These are phyloP conservation scores for Exserohilum rostratum DNA, from an alignment of 2,329 filamentous ascomycete species.

Conservation along the genomic window DNA sequence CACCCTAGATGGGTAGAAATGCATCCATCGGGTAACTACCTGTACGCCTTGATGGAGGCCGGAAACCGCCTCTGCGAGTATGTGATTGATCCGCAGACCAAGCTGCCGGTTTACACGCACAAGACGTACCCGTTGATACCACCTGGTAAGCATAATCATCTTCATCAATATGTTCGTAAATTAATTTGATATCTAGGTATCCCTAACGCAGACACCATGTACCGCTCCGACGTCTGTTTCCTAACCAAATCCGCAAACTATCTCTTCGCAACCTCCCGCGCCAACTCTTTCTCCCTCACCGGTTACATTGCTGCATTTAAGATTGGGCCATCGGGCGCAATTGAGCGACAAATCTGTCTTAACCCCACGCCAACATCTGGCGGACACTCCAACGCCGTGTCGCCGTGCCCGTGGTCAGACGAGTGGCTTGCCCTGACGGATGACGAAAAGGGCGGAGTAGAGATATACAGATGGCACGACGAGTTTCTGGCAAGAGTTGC, in stretches of 20 bases:
- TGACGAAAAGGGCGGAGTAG: constrained; percentile 84
- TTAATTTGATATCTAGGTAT: constrained; percentile 34
- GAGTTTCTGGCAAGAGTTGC: constrained; percentile 81
- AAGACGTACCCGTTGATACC: constrained; percentile 80
- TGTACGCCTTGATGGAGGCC: constrained; percentile 90
- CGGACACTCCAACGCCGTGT: constrained; percentile 87
- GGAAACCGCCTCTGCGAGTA: constrained; percentile 85
- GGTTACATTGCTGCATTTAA: constrained; percentile 85
- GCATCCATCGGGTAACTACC: constrained; percentile 75
- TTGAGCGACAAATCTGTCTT: constrained; percentile 79
- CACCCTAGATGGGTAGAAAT: constrained; percentile 90
- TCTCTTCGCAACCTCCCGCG: constrained; percentile 83
- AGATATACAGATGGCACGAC: constrained; percentile 86
- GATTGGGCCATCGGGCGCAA: constrained; percentile 69
- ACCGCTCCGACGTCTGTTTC: constrained; percentile 84
- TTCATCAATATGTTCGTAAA: neutral
- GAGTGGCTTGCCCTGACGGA: constrained; percentile 91
- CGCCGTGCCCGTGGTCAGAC: constrained; percentile 80
- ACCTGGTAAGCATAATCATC: constrained; percentile 61
- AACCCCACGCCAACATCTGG: constrained; percentile 87
- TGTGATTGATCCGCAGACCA: constrained; percentile 74
- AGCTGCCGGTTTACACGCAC: constrained; percentile 78
- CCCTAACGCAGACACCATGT: constrained; percentile 64
- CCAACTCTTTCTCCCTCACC: constrained; percentile 75
- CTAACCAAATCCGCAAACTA: constrained; percentile 72